These are phyloP conservation scores for Perkinsus marinus DNA, from an alignment of 169 alveolate genomes.

Conservation along the genomic window DNA sequence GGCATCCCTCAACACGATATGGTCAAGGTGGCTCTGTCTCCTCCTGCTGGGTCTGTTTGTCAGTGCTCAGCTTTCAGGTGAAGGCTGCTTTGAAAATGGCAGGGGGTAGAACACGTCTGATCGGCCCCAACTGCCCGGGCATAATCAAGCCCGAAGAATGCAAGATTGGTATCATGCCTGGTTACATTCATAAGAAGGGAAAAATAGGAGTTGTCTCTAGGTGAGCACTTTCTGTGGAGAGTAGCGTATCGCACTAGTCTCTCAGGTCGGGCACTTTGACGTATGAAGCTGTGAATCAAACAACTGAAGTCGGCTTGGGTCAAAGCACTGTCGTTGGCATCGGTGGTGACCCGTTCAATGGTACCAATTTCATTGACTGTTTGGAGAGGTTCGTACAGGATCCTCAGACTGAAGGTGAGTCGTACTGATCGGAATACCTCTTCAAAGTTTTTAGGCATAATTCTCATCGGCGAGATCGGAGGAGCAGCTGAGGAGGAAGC, in stretches of 20 bases:
- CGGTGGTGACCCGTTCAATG: slow-evolving; percentile 98
- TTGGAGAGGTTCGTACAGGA: slow-evolving; percentile 76
- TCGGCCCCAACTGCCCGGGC: slow-evolving; percentile 98
- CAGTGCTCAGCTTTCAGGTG: slow-evolving; percentile 43
- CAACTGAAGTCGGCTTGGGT: slow-evolving; percentile 89
- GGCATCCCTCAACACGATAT: slow-evolving; percentile 94
- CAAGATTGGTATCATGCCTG: slow-evolving; percentile 98
- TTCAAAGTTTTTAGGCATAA: slow-evolving; percentile 64
- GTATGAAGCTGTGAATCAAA: slow-evolving; percentile 93
- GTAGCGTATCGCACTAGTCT: not conserved
- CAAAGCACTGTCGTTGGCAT: slow-evolving; percentile 92
- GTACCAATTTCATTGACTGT: slow-evolving; percentile 89
- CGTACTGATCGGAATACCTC: too few species aligned
- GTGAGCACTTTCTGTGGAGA: too few species aligned
- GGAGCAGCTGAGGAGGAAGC: slow-evolving; percentile 95
- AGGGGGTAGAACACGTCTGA: slow-evolving; percentile 62
- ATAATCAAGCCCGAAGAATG: slow-evolving; percentile 93
- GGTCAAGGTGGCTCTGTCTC: slow-evolving; percentile 73
- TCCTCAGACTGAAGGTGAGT: slow-evolving; percentile 77
- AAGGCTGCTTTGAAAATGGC: slow-evolving; percentile 35
- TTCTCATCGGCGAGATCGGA: slow-evolving; percentile 95
- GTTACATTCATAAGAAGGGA: slow-evolving; percentile 81
- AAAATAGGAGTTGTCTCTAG: slow-evolving; percentile 45
- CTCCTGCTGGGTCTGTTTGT: too few species aligned
- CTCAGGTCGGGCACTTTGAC: slow-evolving; percentile 82